A percentile compares a stretch with the other conserved stretches of the same genome.
Conservation (phyloP, 345 rosid genomes). For the Clarkia xantiana region DNA sequence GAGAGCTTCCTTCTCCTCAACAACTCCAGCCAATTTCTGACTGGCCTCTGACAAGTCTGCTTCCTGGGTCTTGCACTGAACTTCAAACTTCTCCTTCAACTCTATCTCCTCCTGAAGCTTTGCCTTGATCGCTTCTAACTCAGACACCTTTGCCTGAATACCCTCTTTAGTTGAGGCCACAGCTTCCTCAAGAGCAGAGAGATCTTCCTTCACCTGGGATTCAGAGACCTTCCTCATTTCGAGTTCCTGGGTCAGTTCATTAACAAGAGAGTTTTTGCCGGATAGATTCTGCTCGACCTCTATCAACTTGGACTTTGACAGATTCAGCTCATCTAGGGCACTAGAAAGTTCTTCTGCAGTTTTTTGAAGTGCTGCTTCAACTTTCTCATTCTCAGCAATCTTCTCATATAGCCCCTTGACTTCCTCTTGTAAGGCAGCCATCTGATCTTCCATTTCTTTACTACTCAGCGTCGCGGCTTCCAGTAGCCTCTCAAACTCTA, state of each 20-base stretch:
- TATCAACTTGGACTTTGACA: constrained; percentile 40
- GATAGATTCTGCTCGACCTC: constrained; percentile 48
- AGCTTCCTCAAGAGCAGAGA: constrained; percentile 33
- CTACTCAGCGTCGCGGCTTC: constrained; percentile 38
- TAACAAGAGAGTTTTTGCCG: constrained; percentile 47
- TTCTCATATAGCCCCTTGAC: constrained; percentile 48
- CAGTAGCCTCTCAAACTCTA: constrained; percentile 65
- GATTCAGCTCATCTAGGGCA: constrained; percentile 47
- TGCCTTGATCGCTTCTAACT: constrained; percentile 32
- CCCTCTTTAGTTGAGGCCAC: constrained; percentile 35
- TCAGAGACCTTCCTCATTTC: constrained; percentile 51
- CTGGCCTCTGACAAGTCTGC: constrained; percentile 16
- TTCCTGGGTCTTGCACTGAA: constrained; percentile 23
- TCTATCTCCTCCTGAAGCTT: constrained; percentile 41
- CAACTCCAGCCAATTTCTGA: constrained; percentile 19
- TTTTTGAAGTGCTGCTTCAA: constrained; percentile 56
- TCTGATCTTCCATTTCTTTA: constrained; percentile 52
- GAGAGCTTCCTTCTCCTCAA: constrained; percentile 47
- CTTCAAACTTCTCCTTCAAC: constrained; percentile 31
- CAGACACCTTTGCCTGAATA: constrained; percentile 40
- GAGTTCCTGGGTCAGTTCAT: constrained; percentile 46
- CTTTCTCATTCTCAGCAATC: constrained; percentile 49
- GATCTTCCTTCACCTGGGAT: constrained; percentile 46
- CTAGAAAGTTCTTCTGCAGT: constrained; percentile 46
- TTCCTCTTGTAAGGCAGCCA: constrained; percentile 51